phyloP scores from a whole-genome alignment of 352 stramenopile genomes.

The Peronospora destructor region DNA sequence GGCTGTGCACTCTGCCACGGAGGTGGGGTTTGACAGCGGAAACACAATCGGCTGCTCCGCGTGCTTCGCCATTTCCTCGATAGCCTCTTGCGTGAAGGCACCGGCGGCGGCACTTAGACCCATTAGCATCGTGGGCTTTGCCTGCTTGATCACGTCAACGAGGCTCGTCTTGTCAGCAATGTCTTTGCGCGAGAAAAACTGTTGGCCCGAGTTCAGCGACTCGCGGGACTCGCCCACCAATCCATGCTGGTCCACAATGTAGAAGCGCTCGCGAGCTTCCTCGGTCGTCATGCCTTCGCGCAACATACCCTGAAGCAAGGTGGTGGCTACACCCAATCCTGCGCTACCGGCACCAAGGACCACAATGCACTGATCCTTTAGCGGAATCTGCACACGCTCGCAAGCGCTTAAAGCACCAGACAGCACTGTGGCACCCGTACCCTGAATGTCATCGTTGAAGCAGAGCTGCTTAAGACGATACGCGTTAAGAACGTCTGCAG shows the following conservation, averaged over 20 bases:
- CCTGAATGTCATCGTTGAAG: slow-evolving; percentile 98
- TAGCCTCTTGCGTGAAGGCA: slow-evolving; percentile 82
- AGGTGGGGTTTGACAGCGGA: slow-evolving; percentile 94
- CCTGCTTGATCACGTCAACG: slow-evolving; percentile 73
- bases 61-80: slow-evolving; percentile 86
- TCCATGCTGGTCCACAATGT: slow-evolving; percentile 75
- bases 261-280: slow-evolving; percentile 66
- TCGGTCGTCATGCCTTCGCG: slow-evolving; percentile 63
- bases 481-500: slow-evolving; percentile 89
- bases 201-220: slow-evolving; percentile 64
- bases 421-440: slow-evolving; percentile 92
- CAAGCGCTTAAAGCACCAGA: slow-evolving; percentile 83
- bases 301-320: slow-evolving; percentile 88
- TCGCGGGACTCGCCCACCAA: slow-evolving; percentile 45
- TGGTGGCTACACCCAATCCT: slow-evolving; percentile 91
- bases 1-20: slow-evolving; percentile 93
- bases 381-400: slow-evolving; percentile 52
- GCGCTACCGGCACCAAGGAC: slow-evolving; percentile 92
- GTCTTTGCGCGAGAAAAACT: slow-evolving; percentile 70
- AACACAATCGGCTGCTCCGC: slow-evolving; percentile 93
- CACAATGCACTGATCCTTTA: slow-evolving; percentile 93
- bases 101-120: slow-evolving; percentile 85
- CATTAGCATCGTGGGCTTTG: slow-evolving; percentile 93
- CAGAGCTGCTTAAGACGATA: slow-evolving; percentile 92
- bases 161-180: slow-evolving; percentile 68